Conservation (phyloP, 306 rosid species). For the Vicia faba region DNA sequence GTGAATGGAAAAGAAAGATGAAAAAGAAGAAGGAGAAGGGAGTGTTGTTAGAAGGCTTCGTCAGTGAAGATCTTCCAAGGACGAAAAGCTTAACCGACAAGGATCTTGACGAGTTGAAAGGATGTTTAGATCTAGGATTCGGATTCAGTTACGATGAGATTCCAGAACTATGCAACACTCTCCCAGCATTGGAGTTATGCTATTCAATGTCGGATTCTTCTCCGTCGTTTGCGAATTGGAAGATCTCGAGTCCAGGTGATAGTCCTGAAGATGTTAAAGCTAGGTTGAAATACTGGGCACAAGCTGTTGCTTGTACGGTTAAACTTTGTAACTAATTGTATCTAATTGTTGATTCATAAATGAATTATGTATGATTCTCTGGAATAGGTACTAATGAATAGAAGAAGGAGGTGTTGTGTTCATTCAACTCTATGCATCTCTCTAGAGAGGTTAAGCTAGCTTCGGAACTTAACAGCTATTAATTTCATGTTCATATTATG, state of each 20-base stretch:
- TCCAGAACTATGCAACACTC: slow-evolving; percentile 82
- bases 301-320: slow-evolving; percentile 88
- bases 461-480: no score
- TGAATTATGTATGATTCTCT: no score
- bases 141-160: slow-evolving; percentile 89
- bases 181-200: slow-evolving; percentile 84
- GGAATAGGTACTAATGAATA: no score
- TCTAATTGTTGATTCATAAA: background rate
- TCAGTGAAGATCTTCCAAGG: slow-evolving; percentile 63
- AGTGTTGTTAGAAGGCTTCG: slow-evolving; percentile 71
- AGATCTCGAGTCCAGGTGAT: slow-evolving; percentile 92
- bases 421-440: no score
- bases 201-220: slow-evolving; percentile 60
- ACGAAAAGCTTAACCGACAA: slow-evolving; percentile 81
- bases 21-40: slow-evolving; percentile 65
- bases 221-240: slow-evolving; percentile 67
- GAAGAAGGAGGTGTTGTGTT: no score
- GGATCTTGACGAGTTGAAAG: slow-evolving; percentile 81
- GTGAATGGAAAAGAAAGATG: slow-evolving; percentile 43
- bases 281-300: slow-evolving; percentile 92
- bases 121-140: slow-evolving; percentile 87
- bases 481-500: no score
- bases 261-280: slow-evolving; percentile 93
- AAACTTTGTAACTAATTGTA: slow-evolving; percentile 78
- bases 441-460: no score